Conservation (phyloP, 1,284 basidiomycete species). For the Xerocomus nothofagi region DNA sequence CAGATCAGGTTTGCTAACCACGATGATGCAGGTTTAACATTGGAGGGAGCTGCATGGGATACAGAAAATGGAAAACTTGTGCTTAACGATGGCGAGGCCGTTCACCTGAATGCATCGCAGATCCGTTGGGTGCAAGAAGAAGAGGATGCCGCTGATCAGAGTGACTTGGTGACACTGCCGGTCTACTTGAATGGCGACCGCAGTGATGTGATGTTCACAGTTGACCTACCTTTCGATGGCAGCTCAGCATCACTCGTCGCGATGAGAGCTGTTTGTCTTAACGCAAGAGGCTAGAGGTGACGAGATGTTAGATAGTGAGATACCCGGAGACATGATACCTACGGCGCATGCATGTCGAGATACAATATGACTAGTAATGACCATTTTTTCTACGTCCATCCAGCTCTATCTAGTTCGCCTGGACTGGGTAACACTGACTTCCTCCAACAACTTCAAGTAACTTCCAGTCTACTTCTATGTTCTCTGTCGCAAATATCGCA, state of each 20-base stretch:
- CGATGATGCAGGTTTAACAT: constrained; percentile 62
- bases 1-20: constrained; percentile 12
- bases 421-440: constrained; percentile 29
- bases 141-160: constrained; percentile 29
- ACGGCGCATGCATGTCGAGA: constrained; percentile 14
- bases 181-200: constrained; percentile 93
- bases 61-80: constrained; percentile 54
- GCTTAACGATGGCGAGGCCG: constrained; percentile 81
- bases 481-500: constrained; percentile 68
- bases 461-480: constrained; percentile 84
- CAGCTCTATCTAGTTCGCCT: constrained; percentile 20
- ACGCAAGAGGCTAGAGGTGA: constrained; percentile 56
- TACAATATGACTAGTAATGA: constrained; percentile 26
- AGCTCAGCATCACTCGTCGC: constrained; percentile 67
- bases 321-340: constrained; percentile 28
- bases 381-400: constrained; percentile 9
- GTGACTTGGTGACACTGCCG: constrained; percentile 71
- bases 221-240: constrained; percentile 74
- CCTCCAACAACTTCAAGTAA: constrained; percentile 67
- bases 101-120: constrained; percentile 75
- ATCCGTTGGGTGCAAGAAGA: constrained; percentile 85
- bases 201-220: constrained; percentile 85
- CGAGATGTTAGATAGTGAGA: constrained; percentile 13
- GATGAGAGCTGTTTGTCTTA: constrained; percentile 80
- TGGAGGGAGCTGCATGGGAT: constrained; percentile 84